Evolutionary conservation across 2,329 filamentous ascomycete genomes (phyloP).

Genomic region (Chrysoporthe austroafricana): DNA sequence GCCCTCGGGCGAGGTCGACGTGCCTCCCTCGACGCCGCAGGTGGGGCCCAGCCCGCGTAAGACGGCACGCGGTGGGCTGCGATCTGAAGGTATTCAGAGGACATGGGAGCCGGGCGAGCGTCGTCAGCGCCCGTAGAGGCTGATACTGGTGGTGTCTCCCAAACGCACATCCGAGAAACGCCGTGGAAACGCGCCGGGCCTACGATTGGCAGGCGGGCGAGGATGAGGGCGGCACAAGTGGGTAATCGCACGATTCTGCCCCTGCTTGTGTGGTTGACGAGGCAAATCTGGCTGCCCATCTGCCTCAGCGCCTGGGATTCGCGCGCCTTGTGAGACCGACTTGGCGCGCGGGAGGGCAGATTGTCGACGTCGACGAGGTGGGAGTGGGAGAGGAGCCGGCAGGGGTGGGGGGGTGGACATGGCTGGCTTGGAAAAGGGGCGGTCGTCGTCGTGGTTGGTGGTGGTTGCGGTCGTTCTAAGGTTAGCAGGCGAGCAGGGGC

Average conservation of each 20-base stretch:
- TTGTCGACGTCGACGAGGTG: not conserved
- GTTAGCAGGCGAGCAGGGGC: not conserved
- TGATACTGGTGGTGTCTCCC: slow-evolving; percentile 5
- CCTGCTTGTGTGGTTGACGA: slow-evolving; percentile 2
- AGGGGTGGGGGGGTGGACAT: not conserved
- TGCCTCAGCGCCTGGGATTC: slow-evolving; percentile 5
- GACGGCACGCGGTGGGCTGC: not conserved
- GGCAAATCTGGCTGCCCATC: not conserved
- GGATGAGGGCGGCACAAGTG: slow-evolving; percentile 34
- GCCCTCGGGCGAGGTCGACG: no score
- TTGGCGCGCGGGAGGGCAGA: slow-evolving; percentile 10
- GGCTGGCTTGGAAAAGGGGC: not conserved
- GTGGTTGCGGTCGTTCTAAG: not conserved
- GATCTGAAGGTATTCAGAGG: not conserved
- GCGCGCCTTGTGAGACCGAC: not conserved
- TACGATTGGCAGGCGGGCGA: slow-evolving; percentile 35
- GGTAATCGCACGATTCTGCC: slow-evolving; percentile 42
- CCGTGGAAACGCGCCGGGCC: slow-evolving; percentile 13
- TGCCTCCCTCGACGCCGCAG: no score
- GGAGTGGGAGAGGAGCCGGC: not conserved
- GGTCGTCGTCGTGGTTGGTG: no score
- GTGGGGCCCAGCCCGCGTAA: not conserved
- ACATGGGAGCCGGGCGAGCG: not conserved
- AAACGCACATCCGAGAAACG: not conserved
- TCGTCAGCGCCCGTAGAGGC: not conserved